These are phyloP conservation scores for Parmelia sp. DNA, from an alignment of 495 filamentous ascomycete species.

Conservation along the genomic window DNA sequence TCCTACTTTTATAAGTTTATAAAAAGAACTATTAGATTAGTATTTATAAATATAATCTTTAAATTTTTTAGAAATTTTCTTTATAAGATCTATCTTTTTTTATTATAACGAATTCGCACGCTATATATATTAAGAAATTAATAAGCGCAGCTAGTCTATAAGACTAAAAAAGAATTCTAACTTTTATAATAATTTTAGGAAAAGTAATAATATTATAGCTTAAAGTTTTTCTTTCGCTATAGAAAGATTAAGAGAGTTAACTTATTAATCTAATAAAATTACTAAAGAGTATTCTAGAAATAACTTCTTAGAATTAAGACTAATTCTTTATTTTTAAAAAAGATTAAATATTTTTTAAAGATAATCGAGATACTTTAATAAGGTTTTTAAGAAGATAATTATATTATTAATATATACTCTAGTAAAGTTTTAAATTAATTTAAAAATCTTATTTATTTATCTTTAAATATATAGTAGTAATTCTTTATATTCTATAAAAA, in stretches of 20 bases:
- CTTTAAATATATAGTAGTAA: background rate
- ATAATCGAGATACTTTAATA: background rate
- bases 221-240: background rate
- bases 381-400: background rate
- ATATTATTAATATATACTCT: background rate
- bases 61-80: background rate
- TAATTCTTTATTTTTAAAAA: background rate
- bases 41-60: background rate
- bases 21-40: background rate
- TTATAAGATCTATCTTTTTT: background rate
- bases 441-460: background rate
- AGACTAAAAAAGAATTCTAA: background rate
- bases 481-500: background rate
- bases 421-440: background rate
- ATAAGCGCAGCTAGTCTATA: background rate
- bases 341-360: background rate
- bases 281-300: background rate
- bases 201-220: background rate
- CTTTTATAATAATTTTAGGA: background rate
- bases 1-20: background rate
- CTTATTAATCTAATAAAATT: background rate
- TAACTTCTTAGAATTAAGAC: background rate
- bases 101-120: background rate
- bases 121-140: background rate
- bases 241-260: background rate